Evolutionary conservation across 1,284 basidiomycete genomes (phyloP).

Genomic region (Cutaneotrichosporon dermatis): DNA sequence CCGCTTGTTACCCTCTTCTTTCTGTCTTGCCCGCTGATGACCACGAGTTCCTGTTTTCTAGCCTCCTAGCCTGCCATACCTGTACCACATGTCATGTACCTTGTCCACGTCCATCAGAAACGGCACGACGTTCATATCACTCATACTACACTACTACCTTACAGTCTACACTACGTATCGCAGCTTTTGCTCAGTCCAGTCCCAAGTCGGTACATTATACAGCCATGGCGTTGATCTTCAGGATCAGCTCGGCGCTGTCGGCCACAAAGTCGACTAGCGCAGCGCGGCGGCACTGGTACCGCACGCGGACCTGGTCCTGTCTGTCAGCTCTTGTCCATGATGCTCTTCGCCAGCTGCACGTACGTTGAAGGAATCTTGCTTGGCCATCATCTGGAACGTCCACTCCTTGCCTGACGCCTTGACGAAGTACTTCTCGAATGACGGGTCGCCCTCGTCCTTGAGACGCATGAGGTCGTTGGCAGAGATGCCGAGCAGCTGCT

Average conservation of each 20-base stretch:
- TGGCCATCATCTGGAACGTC: slow-evolving; percentile 83
- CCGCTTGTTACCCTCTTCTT: not conserved
- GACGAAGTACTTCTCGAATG: slow-evolving; percentile 62
- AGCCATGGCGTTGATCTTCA: slow-evolving; percentile 48
- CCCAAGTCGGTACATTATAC: slow-evolving; percentile 14
- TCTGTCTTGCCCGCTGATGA: not conserved
- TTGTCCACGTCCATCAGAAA: not conserved
- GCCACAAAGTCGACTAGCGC: slow-evolving; percentile 64
- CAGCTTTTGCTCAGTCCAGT: too few relatives aligned
- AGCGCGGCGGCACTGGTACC: slow-evolving; percentile 73
- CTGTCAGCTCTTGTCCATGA: too few relatives aligned
- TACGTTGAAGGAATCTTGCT: slow-evolving; percentile 80
- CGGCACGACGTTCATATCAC: not conserved
- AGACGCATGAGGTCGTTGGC: slow-evolving; percentile 75
- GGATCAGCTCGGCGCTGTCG: slow-evolving; percentile 62
- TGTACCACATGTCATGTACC: slow-evolving; percentile 1
- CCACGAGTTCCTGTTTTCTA: not conserved
- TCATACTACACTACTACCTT: not conserved
- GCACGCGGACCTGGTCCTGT: slow-evolving; percentile 70
- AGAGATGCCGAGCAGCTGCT: slow-evolving; percentile 67
- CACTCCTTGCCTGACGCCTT: slow-evolving; percentile 66
- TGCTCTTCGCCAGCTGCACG: slow-evolving; percentile 10
- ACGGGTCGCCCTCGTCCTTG: slow-evolving; percentile 64
- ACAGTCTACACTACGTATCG: not conserved
- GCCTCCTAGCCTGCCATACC: not conserved